A percentile compares a stretch with the other conserved stretches of the same genome.
phyloP scores from a whole-genome alignment of 2,329 filamentous ascomycete species.

The Cordyceps farinosa region DNA sequence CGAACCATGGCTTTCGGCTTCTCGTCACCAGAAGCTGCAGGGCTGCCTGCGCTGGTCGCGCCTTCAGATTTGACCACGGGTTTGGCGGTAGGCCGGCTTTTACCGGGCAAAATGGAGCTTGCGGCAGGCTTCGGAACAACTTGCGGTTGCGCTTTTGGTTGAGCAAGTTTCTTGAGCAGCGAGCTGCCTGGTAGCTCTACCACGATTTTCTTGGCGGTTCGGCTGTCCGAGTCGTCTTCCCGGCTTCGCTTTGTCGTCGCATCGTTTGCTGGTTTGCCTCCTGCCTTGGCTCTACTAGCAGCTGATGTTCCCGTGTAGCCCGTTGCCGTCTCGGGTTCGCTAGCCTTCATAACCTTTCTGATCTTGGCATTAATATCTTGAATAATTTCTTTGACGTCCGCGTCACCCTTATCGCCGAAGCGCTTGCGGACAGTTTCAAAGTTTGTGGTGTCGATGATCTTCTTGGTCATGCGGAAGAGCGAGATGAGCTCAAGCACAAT shows the following conservation, averaged over 20 bases:
- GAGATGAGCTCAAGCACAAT: constrained; percentile 59
- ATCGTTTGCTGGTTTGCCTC: constrained; percentile 29
- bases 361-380: constrained; percentile 52
- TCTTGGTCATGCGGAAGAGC: constrained; percentile 58
- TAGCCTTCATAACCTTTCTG: constrained; percentile 37
- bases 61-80: constrained; percentile 35
- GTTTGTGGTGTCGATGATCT: constrained; percentile 61
- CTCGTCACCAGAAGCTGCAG: constrained; percentile 29
- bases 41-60: constrained; percentile 24
- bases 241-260: constrained; percentile 35
- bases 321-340: constrained; percentile 33
- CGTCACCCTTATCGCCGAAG: constrained; percentile 62
- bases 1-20: constrained; percentile 26
- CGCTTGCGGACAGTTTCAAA: constrained; percentile 62
- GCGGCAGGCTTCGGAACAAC: constrained; percentile 28
- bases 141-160: constrained; percentile 32
- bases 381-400: constrained; percentile 59
- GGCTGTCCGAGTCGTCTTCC: constrained; percentile 39
- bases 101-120: constrained; percentile 40
- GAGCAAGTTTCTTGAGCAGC: constrained; percentile 39
- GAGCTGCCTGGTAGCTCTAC: constrained; percentile 35
- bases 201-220: constrained; percentile 41
- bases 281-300: constrained; percentile 35
- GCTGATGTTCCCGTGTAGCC: constrained; percentile 40
- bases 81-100: constrained; percentile 44